Percentiles rank a stretch among this genome's conserved stretches.
Conservation (phyloP, 2,329 filamentous ascomycete species). For the Trichocomaceae sp. region DNA sequence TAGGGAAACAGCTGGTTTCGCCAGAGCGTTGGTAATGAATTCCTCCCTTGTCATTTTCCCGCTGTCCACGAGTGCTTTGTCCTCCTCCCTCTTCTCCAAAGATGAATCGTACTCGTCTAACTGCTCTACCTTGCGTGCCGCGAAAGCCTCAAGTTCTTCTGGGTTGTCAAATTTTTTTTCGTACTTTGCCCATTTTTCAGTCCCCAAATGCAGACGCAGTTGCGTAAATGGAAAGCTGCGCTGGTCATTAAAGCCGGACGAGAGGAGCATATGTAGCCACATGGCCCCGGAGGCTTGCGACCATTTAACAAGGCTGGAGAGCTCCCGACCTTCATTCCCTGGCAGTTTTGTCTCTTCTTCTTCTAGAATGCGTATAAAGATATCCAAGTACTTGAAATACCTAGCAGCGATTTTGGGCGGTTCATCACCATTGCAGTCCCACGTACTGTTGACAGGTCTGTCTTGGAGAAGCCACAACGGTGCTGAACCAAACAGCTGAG, state of each 20-base stretch:
- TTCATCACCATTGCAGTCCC: slow-evolving; percentile 19
- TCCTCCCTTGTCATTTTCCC: neutral
- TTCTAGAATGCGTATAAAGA: slow-evolving; percentile 1
- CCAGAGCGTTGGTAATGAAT: neutral
- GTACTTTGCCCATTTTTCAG: neutral
- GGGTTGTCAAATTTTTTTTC: neutral
- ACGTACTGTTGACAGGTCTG: slow-evolving; percentile 23
- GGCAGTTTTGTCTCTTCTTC: neutral
- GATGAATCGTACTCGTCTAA: neutral
- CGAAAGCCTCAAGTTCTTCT: neutral
- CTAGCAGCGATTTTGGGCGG: neutral
- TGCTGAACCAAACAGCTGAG: slow-evolving; percentile 32
- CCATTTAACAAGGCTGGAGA: slow-evolving; percentile 30
- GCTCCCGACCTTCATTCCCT: neutral
- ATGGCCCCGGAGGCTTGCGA: slow-evolving; percentile 30
- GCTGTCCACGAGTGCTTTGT: neutral
- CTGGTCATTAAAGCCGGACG: slow-evolving; percentile 27
- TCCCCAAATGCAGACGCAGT: neutral
- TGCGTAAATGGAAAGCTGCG: slow-evolving; percentile 24
- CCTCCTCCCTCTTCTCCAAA: neutral
- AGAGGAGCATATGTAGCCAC: slow-evolving; percentile 33
- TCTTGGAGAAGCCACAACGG: slow-evolving; percentile 34
- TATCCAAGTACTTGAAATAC: slow-evolving; percentile 4
- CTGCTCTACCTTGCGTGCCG: neutral
- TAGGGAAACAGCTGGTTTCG: neutral